These are phyloP conservation scores for Aspergillus avenaceus DNA, from an alignment of 495 filamentous ascomycete genomes.

Conservation along the genomic window DNA sequence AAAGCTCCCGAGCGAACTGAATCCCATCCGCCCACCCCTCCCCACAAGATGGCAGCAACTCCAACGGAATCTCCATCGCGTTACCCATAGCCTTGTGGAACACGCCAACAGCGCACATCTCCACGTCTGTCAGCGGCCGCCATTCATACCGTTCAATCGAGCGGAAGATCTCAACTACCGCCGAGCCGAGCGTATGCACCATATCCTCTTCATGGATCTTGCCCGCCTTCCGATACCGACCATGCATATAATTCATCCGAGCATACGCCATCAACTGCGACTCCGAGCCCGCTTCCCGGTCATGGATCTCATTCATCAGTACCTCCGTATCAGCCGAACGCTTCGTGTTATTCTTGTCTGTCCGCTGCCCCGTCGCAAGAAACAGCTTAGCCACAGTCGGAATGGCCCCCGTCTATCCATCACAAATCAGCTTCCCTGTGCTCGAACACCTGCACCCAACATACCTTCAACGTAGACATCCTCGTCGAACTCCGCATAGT, in stretches of 20 bases:
- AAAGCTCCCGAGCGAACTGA: constrained; percentile 49
- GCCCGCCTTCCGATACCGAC: constrained; percentile 27
- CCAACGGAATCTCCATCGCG: constrained; percentile 37
- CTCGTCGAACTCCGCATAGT: constrained; percentile 13
- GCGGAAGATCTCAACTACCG: constrained; percentile 30
- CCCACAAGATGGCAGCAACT: constrained; percentile 13
- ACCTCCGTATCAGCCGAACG: constrained; percentile 30
- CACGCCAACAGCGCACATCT: constrained; percentile 37
- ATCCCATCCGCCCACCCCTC: constrained; percentile 49
- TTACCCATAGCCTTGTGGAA: constrained; percentile 38
- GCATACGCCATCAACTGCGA: constrained; percentile 31
- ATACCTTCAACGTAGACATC: constrained; percentile 31
- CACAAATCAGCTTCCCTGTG: background rate
- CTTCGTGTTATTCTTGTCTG: constrained; percentile 22
- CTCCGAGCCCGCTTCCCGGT: constrained; percentile 24
- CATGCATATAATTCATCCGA: constrained; percentile 48
- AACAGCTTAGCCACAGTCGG: constrained; percentile 35
- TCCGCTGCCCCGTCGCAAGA: constrained; percentile 29
- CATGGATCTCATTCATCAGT: constrained; percentile 24
- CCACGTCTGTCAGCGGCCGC: constrained; percentile 36
- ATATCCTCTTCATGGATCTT: constrained; percentile 41
- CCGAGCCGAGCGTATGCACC: constrained; percentile 40
- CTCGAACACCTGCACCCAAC: too few species aligned
- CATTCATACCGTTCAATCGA: constrained; percentile 37
- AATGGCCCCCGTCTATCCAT: constrained; percentile 28